These are phyloP conservation scores for Calendula officinalis DNA, from an alignment of 129 eudicot genomes.

Conservation along the genomic window DNA sequence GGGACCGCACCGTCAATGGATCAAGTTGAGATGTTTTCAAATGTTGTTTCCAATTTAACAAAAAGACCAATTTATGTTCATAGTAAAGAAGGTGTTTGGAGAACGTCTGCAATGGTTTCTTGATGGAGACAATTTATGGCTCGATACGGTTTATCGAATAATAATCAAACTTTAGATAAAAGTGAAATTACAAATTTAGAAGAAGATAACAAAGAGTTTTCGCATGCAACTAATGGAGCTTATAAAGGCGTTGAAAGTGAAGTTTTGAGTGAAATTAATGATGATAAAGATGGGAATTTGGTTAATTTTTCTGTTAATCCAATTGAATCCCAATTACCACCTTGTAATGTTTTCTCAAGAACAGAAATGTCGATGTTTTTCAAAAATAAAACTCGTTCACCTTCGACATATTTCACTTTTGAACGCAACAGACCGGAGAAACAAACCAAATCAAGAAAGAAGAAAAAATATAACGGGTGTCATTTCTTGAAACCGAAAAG, in stretches of 20 bases:
- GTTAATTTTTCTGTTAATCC: constrained; percentile 51
- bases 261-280: background rate
- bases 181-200: constrained; percentile 20
- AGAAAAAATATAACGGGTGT: constrained; percentile 35
- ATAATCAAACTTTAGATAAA: constrained; percentile 25
- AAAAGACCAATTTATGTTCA: constrained; percentile 73
- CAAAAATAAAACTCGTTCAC: constrained; percentile 54
- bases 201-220: constrained; percentile 28
- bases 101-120: constrained; percentile 86
- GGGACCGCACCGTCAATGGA: constrained; percentile 77
- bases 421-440: constrained; percentile 52
- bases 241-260: constrained; percentile 24
- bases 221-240: constrained; percentile 34
- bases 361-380: constrained; percentile 73
- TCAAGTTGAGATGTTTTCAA: constrained; percentile 78
- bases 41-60: constrained; percentile 53
- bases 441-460: constrained; percentile 38
- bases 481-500: constrained; percentile 13
- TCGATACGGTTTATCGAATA: constrained; percentile 31
- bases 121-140: constrained; percentile 79
- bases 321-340: constrained; percentile 72
- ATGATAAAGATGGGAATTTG: constrained; percentile 15
- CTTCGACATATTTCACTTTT: constrained; percentile 50
- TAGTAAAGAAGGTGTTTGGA: constrained; percentile 91
- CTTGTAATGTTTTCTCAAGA: constrained; percentile 68